phyloP scores from a whole-genome alignment of 2,329 filamentous ascomycete species.

The Colletotrichum tabaci region DNA sequence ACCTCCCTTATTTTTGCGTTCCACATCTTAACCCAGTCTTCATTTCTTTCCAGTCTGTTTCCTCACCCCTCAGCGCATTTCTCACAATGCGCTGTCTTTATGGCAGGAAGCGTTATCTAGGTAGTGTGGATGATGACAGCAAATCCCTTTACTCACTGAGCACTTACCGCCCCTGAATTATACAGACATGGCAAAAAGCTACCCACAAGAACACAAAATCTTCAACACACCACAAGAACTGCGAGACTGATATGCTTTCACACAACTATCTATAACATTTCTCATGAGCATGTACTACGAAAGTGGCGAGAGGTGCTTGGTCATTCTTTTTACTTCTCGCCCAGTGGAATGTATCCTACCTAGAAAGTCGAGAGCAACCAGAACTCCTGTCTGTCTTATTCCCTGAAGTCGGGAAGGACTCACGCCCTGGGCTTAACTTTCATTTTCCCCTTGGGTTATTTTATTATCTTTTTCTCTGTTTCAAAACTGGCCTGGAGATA shows the following conservation, averaged over 20 bases:
- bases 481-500: neutral
- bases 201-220: too few relatives aligned
- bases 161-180: neutral
- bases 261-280: too few relatives aligned
- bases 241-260: too few relatives aligned
- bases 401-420: neutral
- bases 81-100: neutral
- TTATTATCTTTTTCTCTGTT: neutral
- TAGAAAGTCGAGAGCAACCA: neutral
- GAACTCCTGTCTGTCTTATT: neutral
- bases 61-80: neutral
- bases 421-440: neutral
- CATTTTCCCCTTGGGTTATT: neutral
- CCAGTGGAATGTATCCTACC: too few relatives aligned
- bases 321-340: neutral
- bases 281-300: too few relatives aligned
- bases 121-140: neutral
- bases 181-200: too few relatives aligned
- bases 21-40: neutral
- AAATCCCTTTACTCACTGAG: neutral
- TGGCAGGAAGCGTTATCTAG: neutral
- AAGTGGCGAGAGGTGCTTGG: neutral
- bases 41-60: fast-evolving
- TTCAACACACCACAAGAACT: too few relatives aligned
- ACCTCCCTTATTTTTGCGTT: neutral